A percentile compares a stretch with the other conserved stretches of the same genome.
phyloP scores from a whole-genome alignment of 2,329 filamentous ascomycete genomes.

The Alternaria sp. region DNA sequence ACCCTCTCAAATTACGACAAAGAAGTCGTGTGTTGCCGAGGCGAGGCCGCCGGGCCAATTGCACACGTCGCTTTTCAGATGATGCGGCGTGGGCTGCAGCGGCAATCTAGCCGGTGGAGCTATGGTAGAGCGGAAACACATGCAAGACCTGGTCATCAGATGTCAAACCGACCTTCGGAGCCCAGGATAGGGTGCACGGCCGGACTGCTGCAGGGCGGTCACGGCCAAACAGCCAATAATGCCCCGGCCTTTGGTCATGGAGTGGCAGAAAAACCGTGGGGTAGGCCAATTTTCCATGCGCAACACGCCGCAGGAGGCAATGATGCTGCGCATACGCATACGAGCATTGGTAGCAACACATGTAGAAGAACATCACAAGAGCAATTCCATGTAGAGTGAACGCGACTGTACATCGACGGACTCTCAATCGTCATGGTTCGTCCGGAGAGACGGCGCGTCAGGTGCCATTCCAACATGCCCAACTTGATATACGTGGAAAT shows the following conservation, averaged over 20 bases:
- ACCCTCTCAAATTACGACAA: slow-evolving; percentile 48
- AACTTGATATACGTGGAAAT: slow-evolving; percentile 24
- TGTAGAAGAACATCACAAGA: neutral
- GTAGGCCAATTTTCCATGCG: slow-evolving; percentile 45
- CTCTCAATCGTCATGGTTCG: too few relatives aligned
- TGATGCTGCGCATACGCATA: slow-evolving; percentile 30
- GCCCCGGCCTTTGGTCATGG: slow-evolving; percentile 35
- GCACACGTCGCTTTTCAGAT: slow-evolving; percentile 28
- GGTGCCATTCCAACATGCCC: slow-evolving; percentile 16
- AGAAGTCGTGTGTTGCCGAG: slow-evolving; percentile 30
- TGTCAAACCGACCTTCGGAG: slow-evolving; percentile 44
- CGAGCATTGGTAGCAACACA: slow-evolving; percentile 23
- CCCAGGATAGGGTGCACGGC: slow-evolving; percentile 34
- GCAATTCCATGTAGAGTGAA: neutral
- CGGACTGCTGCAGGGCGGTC: slow-evolving; percentile 25
- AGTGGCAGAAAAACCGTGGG: slow-evolving; percentile 49
- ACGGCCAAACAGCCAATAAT: slow-evolving; percentile 38
- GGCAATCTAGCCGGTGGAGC: slow-evolving; percentile 45
- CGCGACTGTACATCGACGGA: neutral
- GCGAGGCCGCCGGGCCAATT: slow-evolving; percentile 42
- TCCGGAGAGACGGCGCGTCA: neutral
- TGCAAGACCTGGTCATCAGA: slow-evolving; percentile 34
- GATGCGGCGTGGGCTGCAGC: slow-evolving; percentile 42
- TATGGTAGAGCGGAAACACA: slow-evolving; percentile 37
- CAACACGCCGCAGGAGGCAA: slow-evolving; percentile 29